A percentile compares a stretch with the other conserved stretches of the same genome.
These are phyloP conservation scores for Pythium rhizo-oryzae DNA, from an alignment of 352 stramenopile species.

Conservation along the genomic window DNA sequence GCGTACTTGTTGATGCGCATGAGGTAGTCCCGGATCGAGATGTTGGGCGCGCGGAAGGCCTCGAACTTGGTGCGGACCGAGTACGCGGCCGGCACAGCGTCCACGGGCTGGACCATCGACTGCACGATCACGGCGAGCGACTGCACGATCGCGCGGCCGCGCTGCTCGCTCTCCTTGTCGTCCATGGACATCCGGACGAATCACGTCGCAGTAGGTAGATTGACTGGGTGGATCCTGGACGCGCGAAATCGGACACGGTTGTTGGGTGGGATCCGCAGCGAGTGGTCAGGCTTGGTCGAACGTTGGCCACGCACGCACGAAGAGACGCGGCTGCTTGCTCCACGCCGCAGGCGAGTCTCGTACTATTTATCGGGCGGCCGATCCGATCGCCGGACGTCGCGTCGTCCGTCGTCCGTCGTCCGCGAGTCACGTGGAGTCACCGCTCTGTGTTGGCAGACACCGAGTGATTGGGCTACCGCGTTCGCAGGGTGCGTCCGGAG, in stretches of 20 bases:
- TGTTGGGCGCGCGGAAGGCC: conserved; percentile 78
- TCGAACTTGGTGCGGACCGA: conserved; percentile 83
- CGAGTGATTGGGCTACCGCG: too few relatives aligned
- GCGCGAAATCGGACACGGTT: background rate
- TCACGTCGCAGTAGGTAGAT: background rate
- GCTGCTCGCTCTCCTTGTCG: conserved; percentile 68
- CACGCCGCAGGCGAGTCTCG: background rate
- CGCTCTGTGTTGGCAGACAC: too few relatives aligned
- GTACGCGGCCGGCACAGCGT: conserved; percentile 58
- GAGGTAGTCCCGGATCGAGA: conserved; percentile 86
- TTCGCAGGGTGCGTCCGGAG: too few relatives aligned
- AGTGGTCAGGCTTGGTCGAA: background rate
- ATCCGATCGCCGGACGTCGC: background rate
- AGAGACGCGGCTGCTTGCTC: conserved; percentile 8
- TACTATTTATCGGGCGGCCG: background rate
- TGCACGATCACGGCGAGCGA: conserved; percentile 78
- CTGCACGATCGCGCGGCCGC: conserved; percentile 76
- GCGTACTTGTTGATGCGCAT: conserved; percentile 97
- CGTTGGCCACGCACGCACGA: conserved; percentile 7
- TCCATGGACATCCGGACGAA: conserved; percentile 37
- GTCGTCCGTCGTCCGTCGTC: too few relatives aligned
- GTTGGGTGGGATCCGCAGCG: background rate
- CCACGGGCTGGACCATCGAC: conserved; percentile 74
- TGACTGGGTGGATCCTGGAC: background rate
- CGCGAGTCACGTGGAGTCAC: background rate